Base-by-base conservation (phyloP, 805 yeast genomes). In the Phaffomyces antillensis region DNA sequence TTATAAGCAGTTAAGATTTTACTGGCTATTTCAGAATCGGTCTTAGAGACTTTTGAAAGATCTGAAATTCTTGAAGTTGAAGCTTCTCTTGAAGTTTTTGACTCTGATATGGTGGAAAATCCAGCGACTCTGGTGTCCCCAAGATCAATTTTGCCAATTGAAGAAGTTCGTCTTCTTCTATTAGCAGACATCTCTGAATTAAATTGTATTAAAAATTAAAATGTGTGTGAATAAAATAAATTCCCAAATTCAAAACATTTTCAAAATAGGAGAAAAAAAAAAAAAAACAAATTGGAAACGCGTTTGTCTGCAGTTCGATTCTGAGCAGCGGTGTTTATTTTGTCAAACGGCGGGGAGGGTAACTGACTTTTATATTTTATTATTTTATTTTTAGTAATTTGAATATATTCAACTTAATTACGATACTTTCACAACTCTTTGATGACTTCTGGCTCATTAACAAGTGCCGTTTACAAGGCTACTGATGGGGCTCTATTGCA, bases 41-140 rank as follows among this genome's bases (percentile, higher is more conserved):
- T 64, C 23, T 61, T 58, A 3, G 65, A 55, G 16, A 56, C 43
- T 40, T 47, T 53, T 25, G 67, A 58, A 51, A 71, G 49, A 41
- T 58, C 61, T 28, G 58, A 52, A 43, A 64, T 54, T 24, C 77
- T 61, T 23, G 63, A 55, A 43, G 52, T 48, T 44, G 75, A 58
- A 33, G 70, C 70, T 42, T 63, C 63, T 49, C 71, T 67, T 46
- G 68, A 66, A 45, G 66, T 59, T 42, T 65, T 65, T 12, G 76
- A 65, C 20, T 75, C 66, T n/a, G 70, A 65, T 77, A 82, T 79
- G 1, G 95, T 83, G 12, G 86, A 70, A 37, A 87, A 68, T 2
- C 84, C 72, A 2, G 86, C 81, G 2, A 79, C 83, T 8, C 79
- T 61, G 13, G 73, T 79, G 58, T 87, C 95, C 23, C 96, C 96